phyloP scores from a whole-genome alignment of 495 filamentous ascomycete genomes.

The Aspergillus nidulans region DNA sequence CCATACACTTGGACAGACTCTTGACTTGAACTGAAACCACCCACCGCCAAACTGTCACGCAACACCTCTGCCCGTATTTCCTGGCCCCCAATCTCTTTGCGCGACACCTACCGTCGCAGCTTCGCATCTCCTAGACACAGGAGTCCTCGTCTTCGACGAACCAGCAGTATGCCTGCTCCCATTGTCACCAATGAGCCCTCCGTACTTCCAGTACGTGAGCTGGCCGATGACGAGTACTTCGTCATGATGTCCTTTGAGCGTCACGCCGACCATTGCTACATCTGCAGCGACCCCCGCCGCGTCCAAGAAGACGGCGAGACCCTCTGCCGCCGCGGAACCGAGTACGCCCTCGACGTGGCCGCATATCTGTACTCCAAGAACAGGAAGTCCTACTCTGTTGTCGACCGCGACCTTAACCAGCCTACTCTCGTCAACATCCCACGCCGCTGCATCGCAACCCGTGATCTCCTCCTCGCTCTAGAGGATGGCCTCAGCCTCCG shows the following conservation, averaged over 20 bases:
- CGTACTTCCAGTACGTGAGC: conserved; percentile 36
- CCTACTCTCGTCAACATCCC: conserved; percentile 48
- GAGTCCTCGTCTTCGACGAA: conserved; percentile 17
- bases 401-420: conserved; percentile 43
- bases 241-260: conserved; percentile 36
- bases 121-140: conserved; percentile 13
- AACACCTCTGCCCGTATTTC: conserved; percentile 20
- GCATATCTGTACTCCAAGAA: conserved; percentile 47
- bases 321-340: conserved; percentile 48
- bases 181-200: conserved; percentile 21
- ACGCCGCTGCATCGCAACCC: conserved; percentile 31
- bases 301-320: conserved; percentile 28
- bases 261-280: conserved; percentile 39
- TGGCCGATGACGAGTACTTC: conserved; percentile 39
- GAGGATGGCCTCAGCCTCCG: conserved; percentile 42
- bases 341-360: conserved; percentile 42
- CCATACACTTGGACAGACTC: neutral
- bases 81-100: conserved; percentile 19
- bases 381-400: conserved; percentile 43
- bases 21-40: neutral
- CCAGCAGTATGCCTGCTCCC: conserved; percentile 33
- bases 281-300: conserved; percentile 38
- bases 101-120: conserved; percentile 20
- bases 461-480: conserved; percentile 44
- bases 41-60: conserved; percentile 36